These are phyloP conservation scores for Fusarium graminum DNA, from an alignment of 2,329 filamentous ascomycete genomes.

Conservation along the genomic window DNA sequence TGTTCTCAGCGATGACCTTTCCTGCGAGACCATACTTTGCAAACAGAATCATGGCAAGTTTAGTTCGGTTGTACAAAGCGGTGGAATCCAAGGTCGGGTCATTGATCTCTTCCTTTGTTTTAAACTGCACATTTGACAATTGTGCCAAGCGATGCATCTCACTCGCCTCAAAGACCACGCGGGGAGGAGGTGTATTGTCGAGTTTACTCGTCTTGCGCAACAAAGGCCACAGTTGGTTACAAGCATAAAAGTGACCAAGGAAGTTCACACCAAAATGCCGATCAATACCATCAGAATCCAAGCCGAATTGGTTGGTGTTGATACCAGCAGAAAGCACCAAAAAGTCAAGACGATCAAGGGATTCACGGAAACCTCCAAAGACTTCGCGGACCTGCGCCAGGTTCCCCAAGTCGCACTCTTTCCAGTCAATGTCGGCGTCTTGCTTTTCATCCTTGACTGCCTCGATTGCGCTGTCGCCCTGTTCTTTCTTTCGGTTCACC, in stretches of 20 bases:
- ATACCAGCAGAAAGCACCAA: slow-evolving; percentile 60
- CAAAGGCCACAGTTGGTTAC: slow-evolving; percentile 55
- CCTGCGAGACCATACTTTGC: slow-evolving; percentile 58
- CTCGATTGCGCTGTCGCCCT: slow-evolving; percentile 49
- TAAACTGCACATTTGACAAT: slow-evolving; percentile 54
- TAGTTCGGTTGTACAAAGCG: slow-evolving; percentile 57
- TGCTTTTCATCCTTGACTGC: slow-evolving; percentile 46
- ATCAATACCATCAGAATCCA: slow-evolving; percentile 58
- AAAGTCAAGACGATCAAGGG: slow-evolving; percentile 57
- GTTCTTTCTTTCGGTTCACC: slow-evolving; percentile 53
- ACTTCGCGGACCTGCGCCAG: slow-evolving; percentile 34
- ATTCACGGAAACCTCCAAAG: slow-evolving; percentile 53
- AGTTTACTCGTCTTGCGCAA: slow-evolving; percentile 57
- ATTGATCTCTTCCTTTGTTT: slow-evolving; percentile 59
- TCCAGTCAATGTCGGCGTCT: slow-evolving; percentile 55
- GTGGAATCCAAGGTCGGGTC: slow-evolving; percentile 52
- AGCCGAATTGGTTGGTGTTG: slow-evolving; percentile 56
- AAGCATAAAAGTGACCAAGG: slow-evolving; percentile 59
- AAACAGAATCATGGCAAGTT: slow-evolving; percentile 59
- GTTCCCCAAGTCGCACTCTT: slow-evolving; percentile 55
- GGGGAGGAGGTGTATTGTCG: slow-evolving; percentile 52
- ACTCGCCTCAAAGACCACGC: slow-evolving; percentile 58
- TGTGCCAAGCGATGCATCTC: slow-evolving; percentile 57
- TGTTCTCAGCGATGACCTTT: slow-evolving; percentile 58
- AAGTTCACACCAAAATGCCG: slow-evolving; percentile 61